phyloP scores from a whole-genome alignment of 1,139 yeast genomes.

The Lodderomyces oxycetoniae region DNA sequence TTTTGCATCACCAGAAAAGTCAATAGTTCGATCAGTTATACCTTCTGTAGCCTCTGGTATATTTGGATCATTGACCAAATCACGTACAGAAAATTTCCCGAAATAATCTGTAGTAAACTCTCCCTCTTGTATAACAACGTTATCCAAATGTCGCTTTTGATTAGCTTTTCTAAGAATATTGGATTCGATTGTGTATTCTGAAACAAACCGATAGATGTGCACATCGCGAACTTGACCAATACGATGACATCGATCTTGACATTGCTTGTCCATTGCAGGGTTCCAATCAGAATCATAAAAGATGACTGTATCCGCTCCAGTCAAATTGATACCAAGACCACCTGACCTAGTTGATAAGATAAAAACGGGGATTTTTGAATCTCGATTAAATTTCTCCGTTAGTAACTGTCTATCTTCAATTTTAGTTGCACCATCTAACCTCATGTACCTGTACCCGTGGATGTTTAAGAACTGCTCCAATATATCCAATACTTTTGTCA shows the following conservation, averaged over 20 bases:
- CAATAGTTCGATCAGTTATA: conserved; percentile 34
- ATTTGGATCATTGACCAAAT: conserved; percentile 67
- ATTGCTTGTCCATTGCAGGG: conserved; percentile 99
- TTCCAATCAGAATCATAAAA: conserved; percentile 99
- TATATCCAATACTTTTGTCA: conserved; percentile 94
- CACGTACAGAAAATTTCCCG: conserved; percentile 84
- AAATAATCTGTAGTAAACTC: conserved; percentile 97
- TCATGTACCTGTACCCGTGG: conserved; percentile 90
- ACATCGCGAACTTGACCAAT: conserved; percentile 98
- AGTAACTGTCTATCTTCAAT: conserved; percentile 93
- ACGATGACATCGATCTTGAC: conserved; percentile 98
- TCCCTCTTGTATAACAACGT: conserved; percentile 96
- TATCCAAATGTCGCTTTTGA: conserved; percentile 91
- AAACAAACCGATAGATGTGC: conserved; percentile 92
- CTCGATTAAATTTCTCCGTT: conserved; percentile 90
- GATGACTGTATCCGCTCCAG: conserved; percentile 99
- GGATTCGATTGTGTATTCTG: conserved; percentile 94
- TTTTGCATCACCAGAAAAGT: conserved; percentile 40
- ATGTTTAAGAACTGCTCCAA: conserved; percentile 90
- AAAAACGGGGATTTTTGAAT: conserved; percentile 81
- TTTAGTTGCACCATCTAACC: conserved; percentile 96
- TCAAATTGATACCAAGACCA: conserved; percentile 93
- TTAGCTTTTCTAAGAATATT: conserved; percentile 92
- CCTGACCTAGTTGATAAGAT: conserved; percentile 95
- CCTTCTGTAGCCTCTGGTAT: conserved; percentile 22